These are phyloP conservation scores for Yarrowia keelungensis DNA, from an alignment of 805 yeast genomes.

Conservation along the genomic window DNA sequence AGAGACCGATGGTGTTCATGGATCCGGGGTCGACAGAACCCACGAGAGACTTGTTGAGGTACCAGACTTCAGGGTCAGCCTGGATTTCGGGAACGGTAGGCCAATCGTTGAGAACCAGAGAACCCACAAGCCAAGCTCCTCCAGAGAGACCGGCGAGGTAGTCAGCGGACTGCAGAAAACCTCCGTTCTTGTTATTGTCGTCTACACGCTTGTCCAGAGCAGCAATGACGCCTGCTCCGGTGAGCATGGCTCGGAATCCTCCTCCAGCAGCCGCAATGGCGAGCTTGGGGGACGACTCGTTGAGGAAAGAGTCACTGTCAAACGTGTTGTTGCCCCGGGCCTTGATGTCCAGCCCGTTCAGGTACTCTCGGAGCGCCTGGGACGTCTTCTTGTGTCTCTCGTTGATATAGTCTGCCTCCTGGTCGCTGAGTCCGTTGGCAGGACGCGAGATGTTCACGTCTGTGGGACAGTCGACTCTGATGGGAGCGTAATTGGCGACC, in stretches of 20 bases:
- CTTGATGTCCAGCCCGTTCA: slow-evolving; percentile 45
- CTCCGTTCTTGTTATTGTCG: slow-evolving; percentile 57
- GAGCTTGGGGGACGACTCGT: slow-evolving; percentile 13
- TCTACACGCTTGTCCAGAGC: slow-evolving; percentile 78
- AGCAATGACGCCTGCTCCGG: slow-evolving; percentile 82
- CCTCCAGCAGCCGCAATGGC: slow-evolving; percentile 63
- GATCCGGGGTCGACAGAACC: slow-evolving; percentile 77
- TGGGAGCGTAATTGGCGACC: slow-evolving; percentile 54
- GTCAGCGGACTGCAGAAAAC: slow-evolving; percentile 71
- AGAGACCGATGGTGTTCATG: slow-evolving; percentile 59
- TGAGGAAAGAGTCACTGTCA: slow-evolving; percentile 49
- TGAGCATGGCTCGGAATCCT: slow-evolving; percentile 87
- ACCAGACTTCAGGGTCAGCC: slow-evolving; percentile 64
- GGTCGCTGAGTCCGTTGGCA: slow-evolving; percentile 47
- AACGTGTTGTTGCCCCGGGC: slow-evolving; percentile 58
- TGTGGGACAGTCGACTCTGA: slow-evolving; percentile 54
- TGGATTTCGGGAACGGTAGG: slow-evolving; percentile 69
- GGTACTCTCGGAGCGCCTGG: slow-evolving; percentile 54
- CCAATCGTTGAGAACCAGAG: slow-evolving; percentile 73
- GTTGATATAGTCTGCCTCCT: slow-evolving; percentile 48
- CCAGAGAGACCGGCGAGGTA: slow-evolving; percentile 84
- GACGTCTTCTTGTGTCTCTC: slow-evolving; percentile 48
- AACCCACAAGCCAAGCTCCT: slow-evolving; percentile 78
- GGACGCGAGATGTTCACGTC: slow-evolving; percentile 47
- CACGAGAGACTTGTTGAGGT: slow-evolving; percentile 65